A percentile compares a stretch with the other conserved stretches of the same genome.
phyloP scores from a whole-genome alignment of 805 yeast genomes.

The Pichia paraexigua region DNA sequence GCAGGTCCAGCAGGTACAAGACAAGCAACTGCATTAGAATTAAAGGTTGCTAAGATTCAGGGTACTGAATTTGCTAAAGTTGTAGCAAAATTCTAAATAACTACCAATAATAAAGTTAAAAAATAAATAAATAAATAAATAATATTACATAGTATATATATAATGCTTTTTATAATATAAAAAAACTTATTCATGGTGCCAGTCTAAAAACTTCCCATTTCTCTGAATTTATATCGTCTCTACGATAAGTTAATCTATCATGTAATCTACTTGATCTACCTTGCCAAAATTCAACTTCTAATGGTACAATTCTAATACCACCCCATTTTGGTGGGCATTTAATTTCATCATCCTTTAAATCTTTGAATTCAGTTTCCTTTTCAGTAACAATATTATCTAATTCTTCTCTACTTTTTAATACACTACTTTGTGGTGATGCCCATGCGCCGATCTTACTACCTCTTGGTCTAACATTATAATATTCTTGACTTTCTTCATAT shows the following conservation, averaged over 20 bases:
- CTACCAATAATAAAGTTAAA: background rate
- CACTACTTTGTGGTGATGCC: conserved; percentile 84
- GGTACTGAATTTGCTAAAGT: conserved; percentile 56
- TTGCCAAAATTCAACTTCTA: conserved; percentile 96
- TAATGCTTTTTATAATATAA: too few species aligned
- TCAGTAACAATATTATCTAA: conserved; percentile 46
- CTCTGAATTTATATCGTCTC: conserved; percentile 38
- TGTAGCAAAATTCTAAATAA: conserved; percentile 24
- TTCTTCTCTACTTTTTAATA: conserved; percentile 49
- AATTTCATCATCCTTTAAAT: conserved; percentile 45
- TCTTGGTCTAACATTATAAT: conserved; percentile 82
- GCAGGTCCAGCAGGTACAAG: conserved; percentile 77
- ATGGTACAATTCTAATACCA: conserved; percentile 79
- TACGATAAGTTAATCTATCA: conserved; percentile 70
- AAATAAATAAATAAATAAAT: background rate
- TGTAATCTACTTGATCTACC: conserved; percentile 87
- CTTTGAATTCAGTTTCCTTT: conserved; percentile 51
- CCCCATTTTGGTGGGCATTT: conserved; percentile 97
- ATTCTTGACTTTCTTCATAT: conserved; percentile 65
- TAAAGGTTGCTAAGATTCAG: conserved; percentile 54
- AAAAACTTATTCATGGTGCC: conserved; percentile 45
- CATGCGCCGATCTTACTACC: conserved; percentile 95
- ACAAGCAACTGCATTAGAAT: conserved; percentile 54
- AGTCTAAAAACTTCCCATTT: conserved; percentile 63
- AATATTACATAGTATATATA: too few species aligned